Evolutionary conservation across 2,329 filamentous ascomycete genomes (phyloP), one percentile per base, ranked within the genome.

Genomic region (Pseudopithomyces maydicus): DNA sequence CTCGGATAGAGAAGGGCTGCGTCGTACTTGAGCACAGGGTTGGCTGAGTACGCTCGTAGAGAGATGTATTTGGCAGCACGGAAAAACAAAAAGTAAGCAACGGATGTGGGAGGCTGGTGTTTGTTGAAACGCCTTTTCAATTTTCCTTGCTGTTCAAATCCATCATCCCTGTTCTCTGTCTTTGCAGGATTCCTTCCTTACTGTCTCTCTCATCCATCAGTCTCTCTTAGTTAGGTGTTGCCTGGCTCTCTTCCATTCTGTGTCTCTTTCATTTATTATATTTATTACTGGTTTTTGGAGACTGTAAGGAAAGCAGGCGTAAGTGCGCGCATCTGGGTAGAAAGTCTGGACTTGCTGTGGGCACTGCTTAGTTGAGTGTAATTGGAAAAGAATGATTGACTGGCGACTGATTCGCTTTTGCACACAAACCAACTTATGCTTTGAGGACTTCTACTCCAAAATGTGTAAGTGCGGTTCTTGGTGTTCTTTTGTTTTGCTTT

Each of bases 1-100:
- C 65, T 59, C 71, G 69, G 65, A 67, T 73, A 73, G 68, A 68
- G 65, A 66, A 70, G 58, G 26, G 61, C 58, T 61, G 57, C 53
- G 56, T 57, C 22, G 65, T 64, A 57, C 54, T 59, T 56, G 7
- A 38, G 56, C 56, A 47, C 49, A 58, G 49, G 43, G 47, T 49
- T 42, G 38, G 38, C 42, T 61, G 65, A 57, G 38, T 15, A 41
- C 64, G 68, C 67, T 59, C 59, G 53, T 63, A 61, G 59, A 55
- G 56, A 47, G 56, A 62, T 57, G 61, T 17, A 35, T 50, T 62
- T 48, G 55, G 61, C 64, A 68, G 62, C 63, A 70, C 56, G 62
- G 59, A 44, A 56, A 48, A 43, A 36, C 64, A 67, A 64, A 64
- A 38, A 41, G n/a, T 17, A 41, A 8, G 56, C 50, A 58, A 53